Evolutionary conservation across 202 grass and related monocot species (phyloP), one percentile per base, ranked within the genome.

Genomic region (Zoysia matrella): DNA sequence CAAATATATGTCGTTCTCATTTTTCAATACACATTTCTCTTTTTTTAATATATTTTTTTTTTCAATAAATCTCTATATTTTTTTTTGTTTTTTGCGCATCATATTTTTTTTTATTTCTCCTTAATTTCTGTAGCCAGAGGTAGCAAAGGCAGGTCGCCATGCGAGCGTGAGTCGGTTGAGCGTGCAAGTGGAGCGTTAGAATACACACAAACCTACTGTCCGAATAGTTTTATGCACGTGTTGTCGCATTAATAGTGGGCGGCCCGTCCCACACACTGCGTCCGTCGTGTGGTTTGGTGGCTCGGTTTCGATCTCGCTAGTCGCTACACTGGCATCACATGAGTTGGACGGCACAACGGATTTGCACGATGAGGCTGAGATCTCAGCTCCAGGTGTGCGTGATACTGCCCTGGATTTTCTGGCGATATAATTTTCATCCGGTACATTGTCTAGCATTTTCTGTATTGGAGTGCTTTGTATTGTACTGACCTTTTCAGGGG

Each of bases 311-410:
- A 71, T 65, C 62, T 39, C 39, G 76, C 11, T 22, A 47, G 22
- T 22, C 22, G 22, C 22, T 58, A 14, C 52, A 6, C 75, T 80
- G 86, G 43, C 80, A 76, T 71, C 76, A 80, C 55, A 73, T 70
- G 81, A 80, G 69, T 47, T 77, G 87, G 72, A 52, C 82, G 73
- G 72, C 53, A 41, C 30, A 45, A 5, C 76, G 30, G 76, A 55
- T 43, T 69, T 40, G 77, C 65, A 58, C 69, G 77, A 80, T 60
- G 77, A 80, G 16, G 60, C 14, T 56, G 77, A 72, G 50, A 89
- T 85, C 82, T 39, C 82, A 72, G 72, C 49, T 82, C 77, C 72
- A 77, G 72, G 60, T 79, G 6, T 74, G 75, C 11, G 4, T 10
- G 47, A 74, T 75, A 6, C 42, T 53, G 6, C 2, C 18, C 44